Evolutionary conservation across 2,329 filamentous ascomycete species (phyloP).

Genomic region (Stromatinia cepivora): DNA sequence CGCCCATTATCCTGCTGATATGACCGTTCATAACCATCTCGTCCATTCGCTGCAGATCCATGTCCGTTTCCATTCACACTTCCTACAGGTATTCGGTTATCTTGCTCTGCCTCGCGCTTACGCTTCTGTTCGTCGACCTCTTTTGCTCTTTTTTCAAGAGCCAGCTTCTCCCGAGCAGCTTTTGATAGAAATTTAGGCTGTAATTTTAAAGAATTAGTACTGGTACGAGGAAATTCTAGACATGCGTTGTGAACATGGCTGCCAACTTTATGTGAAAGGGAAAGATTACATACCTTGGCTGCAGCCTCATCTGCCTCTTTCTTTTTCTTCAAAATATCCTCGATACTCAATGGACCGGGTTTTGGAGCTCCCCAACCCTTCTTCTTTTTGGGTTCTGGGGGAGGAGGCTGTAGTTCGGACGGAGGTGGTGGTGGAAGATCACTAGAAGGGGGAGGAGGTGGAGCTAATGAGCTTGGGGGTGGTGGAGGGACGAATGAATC

Average conservation of each 20-base stretch:
- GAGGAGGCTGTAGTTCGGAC: slow-evolving; percentile 44
- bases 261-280: slow-evolving; percentile 24
- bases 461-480: slow-evolving; percentile 41
- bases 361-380: slow-evolving; percentile 50
- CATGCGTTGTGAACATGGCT: slow-evolving; percentile 38
- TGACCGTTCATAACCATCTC: slow-evolving; percentile 31
- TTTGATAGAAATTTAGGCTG: slow-evolving; percentile 83
- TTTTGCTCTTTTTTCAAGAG: slow-evolving; percentile 73
- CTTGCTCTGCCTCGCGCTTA: slow-evolving; percentile 43
- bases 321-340: slow-evolving; percentile 83
- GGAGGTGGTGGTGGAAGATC: slow-evolving; percentile 42
- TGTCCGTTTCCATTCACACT: slow-evolving; percentile 27
- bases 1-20: slow-evolving; percentile 33
- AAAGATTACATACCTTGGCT: slow-evolving; percentile 58
- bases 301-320: slow-evolving; percentile 81
- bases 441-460: slow-evolving; percentile 36
- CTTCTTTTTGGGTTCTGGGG: slow-evolving; percentile 54
- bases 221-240: slow-evolving; percentile 33
- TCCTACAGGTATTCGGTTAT: slow-evolving; percentile 26
- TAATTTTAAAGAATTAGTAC: slow-evolving; percentile 34
- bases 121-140: slow-evolving; percentile 65
- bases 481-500: slow-evolving; percentile 45
- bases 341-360: slow-evolving; percentile 68
- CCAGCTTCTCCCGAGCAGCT: slow-evolving; percentile 76
- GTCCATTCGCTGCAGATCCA: slow-evolving; percentile 30